Conservation (phyloP, 1,139 yeast genomes). For the Meyerozyma athensensis region DNA sequence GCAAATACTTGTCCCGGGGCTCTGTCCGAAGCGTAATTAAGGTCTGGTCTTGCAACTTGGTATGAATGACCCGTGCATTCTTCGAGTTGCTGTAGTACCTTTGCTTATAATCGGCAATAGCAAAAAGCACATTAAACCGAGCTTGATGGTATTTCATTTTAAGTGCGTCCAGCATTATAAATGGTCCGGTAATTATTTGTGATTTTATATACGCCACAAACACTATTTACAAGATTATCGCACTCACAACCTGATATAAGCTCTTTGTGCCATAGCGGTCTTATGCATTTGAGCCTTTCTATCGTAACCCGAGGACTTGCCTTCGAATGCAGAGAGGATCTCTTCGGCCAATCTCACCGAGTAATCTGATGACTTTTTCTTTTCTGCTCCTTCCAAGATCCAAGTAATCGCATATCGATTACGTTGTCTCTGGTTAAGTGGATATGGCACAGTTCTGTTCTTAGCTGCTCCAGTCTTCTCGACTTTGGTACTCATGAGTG, state of each 20-base stretch:
- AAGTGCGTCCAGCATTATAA: neutral
- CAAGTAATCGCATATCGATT: constrained; percentile 81
- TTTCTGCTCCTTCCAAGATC: constrained; percentile 81
- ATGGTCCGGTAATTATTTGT: neutral
- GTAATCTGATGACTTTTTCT: constrained; percentile 75
- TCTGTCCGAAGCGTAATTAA: constrained; percentile 36
- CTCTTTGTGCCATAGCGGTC: constrained; percentile 78
- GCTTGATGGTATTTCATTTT: neutral
- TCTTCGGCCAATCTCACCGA: constrained; percentile 91
- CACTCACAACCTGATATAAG: constrained; percentile 48
- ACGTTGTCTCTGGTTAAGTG: constrained; percentile 78
- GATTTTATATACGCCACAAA: constrained; percentile 2
- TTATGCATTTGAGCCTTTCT: constrained; percentile 81
- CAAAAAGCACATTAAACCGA: constrained; percentile 25
- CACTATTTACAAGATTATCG: constrained; percentile 2
- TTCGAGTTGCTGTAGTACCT: constrained; percentile 37
- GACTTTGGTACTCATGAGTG: constrained; percentile 74
- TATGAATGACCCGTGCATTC: constrained; percentile 36
- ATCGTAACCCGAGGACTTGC: constrained; percentile 79
- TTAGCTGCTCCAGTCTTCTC: constrained; percentile 85
- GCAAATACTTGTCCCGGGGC: constrained; percentile 22
- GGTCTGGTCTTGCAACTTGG: constrained; percentile 32
- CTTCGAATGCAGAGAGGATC: constrained; percentile 69
- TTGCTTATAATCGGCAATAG: constrained; percentile 34
- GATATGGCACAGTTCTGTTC: constrained; percentile 74